Base-by-base conservation (phyloP, 768 basidiomycete species). In the Naganishia vishniacii region DNA sequence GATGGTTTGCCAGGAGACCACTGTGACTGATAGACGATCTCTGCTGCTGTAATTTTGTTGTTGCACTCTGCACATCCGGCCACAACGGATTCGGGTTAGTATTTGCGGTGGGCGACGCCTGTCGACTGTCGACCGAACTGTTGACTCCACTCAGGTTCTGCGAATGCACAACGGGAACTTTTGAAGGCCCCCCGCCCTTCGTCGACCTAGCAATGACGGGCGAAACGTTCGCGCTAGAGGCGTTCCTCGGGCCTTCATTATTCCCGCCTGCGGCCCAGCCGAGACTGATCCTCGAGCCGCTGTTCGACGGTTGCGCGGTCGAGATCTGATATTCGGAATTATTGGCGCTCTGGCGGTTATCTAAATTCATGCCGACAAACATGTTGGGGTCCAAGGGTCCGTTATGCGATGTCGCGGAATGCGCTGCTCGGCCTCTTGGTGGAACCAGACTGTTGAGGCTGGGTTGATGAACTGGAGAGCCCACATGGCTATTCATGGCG, bases 381-480 rank as follows among this genome's bases (percentile, higher is more conserved):
- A 56, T 56, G 53, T 23, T 56, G 20, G 53, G 53, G 32, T 56
- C 53, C 37, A 56, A 23, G 3, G n/a, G 8, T 23, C 53, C 37
- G 2, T 8, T 56, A 18, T 6, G 23, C 6, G 3, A 16, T 25
- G 53, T 25, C 25, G 53, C 37, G 13, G 37, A 20, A 6, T 40
- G 53, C 8, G 2, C 3, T 23, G 34, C 23, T 23, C 53, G 53
- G 8, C 53, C 53, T 26, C 53, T 37, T 5, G 53, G 53, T 3
- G 53, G 53, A 15, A 40, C 32, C 18, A 56, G 37, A 23, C 53
- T 56, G 37, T 56, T 56, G 53, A 56, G 53, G 26, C 53, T 56
- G 34, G 53, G 53, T 56, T 56, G 53, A 40, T 56, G 53, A 12
- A 56, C 32, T 13, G 53, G 53, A 40, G 53, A 40, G 23, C 53